Evolutionary conservation across 2,329 filamentous ascomycete species (phyloP), one percentile per base, ranked within the genome.

Genomic region (Monascus ruber): DNA sequence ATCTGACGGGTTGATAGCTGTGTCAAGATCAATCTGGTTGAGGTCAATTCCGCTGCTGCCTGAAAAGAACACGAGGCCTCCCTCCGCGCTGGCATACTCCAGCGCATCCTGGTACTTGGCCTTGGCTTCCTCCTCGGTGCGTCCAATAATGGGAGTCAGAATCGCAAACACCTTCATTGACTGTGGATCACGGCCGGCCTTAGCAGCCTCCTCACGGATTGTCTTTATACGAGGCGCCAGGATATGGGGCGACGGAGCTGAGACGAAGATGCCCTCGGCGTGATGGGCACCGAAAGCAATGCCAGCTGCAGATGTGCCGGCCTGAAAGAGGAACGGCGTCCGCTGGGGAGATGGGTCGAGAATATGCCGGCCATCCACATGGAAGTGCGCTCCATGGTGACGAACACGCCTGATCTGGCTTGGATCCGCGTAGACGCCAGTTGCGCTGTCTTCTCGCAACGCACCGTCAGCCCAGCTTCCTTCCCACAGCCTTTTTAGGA

Each of bases 11-110:
- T 67, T 59, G 43, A 81, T 64, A 10, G 74, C 72, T 44, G 78
- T 67, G 43, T 79, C 76, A 0, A 78, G 51, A 0, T 74, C 72
- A 32, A 79, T 67, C 47, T 66, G 66, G 3, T 70, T 73, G 10
- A 79, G 62, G 47, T 79, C 75, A 41, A 79, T 76, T 0, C 76
- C 76, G 0, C 73, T 76, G 71, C 72, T 77, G 1, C 73, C 73
- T 31, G 66, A 70, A 43, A 76, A 72, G 0, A 77, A 58, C 0
- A 74, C 74, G 1, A 78, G 56, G 0, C 72, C 74, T 0, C 73
- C 74, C n/a, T 74, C 58, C 0, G 69, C 66, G 0, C 68, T 72
- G 1, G 70, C 73, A 47, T 79, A 68, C 45, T 69, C 69, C 48
- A 69, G 65, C 7, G 69, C 45, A 41, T 73, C 69, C 24, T 66